These are phyloP conservation scores for Tolypocladium nubicola DNA, from an alignment of 2,329 filamentous ascomycete genomes.

Conservation along the genomic window DNA sequence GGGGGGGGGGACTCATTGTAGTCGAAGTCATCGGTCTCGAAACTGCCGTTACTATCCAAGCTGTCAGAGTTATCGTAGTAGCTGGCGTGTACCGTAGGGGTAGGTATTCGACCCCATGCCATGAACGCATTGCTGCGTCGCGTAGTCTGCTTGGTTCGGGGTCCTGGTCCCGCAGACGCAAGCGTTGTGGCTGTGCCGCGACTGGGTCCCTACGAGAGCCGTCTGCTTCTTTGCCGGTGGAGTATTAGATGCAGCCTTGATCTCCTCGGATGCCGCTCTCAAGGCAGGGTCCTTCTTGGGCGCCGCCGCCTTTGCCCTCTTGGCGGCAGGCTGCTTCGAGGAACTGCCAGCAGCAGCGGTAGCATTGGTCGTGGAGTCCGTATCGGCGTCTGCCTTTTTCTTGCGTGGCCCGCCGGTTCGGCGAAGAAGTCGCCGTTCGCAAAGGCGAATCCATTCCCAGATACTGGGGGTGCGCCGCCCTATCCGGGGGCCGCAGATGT, in stretches of 20 bases:
- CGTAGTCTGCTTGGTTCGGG: constrained; percentile 11
- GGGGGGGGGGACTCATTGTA: constrained; percentile 8
- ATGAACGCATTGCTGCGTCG: constrained; percentile 14
- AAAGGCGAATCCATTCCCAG: constrained; percentile 30
- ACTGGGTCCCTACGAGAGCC: constrained; percentile 5
- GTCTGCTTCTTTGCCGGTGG: constrained; percentile 5
- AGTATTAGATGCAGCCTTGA: not conserved
- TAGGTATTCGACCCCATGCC: constrained; percentile 12
- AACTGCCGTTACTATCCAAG: not conserved
- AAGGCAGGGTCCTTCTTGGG: not conserved
- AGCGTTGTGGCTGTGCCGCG: not conserved
- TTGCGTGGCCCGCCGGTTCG: constrained; percentile 34
- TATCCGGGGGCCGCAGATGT: not conserved
- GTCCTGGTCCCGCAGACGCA: not conserved
- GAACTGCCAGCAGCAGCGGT: not conserved
- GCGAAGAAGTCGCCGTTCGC: constrained; percentile 31
- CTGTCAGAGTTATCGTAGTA: no score
- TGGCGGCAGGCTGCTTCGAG: not conserved
- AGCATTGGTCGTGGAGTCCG: not conserved
- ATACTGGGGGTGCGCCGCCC: constrained; percentile 8
- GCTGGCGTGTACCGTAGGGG: not conserved
- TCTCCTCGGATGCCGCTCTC: not conserved
- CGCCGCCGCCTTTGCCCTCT: constrained; percentile 6
- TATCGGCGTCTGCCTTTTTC: constrained; percentile 12
- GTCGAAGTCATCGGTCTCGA: not conserved